Percentiles rank a stretch among this genome's conserved stretches.
Evolutionary conservation across 768 basidiomycete genomes (phyloP).

Genomic region (Pisolithus orientalis): DNA sequence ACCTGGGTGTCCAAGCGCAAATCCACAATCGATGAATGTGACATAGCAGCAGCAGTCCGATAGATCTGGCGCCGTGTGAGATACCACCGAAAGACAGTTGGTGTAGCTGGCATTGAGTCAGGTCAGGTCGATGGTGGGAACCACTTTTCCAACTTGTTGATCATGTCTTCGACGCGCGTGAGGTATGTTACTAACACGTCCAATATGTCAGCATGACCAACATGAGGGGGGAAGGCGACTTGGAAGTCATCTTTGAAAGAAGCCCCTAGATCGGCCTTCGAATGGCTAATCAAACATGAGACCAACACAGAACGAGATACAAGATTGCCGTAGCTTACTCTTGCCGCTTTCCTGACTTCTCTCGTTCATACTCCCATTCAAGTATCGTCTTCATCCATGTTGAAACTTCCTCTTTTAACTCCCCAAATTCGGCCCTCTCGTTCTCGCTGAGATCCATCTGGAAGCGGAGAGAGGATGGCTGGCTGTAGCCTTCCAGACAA

Average conservation of each 20-base stretch:
- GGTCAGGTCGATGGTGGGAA: constrained; percentile 6
- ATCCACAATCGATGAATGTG: too few species aligned
- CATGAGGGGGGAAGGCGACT: constrained; percentile 14
- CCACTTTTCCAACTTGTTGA: constrained; percentile 18
- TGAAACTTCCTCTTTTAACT: constrained; percentile 11
- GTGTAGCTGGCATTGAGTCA: neutral
- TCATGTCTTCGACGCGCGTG: constrained; percentile 20
- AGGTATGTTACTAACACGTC: constrained; percentile 20
- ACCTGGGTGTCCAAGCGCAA: too few species aligned
- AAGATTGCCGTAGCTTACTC: constrained; percentile 4
- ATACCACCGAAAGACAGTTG: too few species aligned
- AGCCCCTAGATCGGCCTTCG: constrained; percentile 8
- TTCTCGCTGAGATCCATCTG: constrained; percentile 17
- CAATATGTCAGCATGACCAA: constrained; percentile 4
- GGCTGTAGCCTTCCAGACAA: constrained; percentile 8
- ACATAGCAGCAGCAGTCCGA: too few species aligned
- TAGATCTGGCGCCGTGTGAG: too few species aligned
- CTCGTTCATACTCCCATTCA: constrained; percentile 17
- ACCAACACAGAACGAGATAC: neutral
- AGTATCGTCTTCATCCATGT: constrained; percentile 13
- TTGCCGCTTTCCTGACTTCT: constrained; percentile 3
- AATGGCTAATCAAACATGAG: constrained; percentile 4
- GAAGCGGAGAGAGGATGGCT: constrained; percentile 17
- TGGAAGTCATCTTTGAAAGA: constrained; percentile 20
- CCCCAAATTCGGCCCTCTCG: constrained; percentile 15